Conservation (phyloP, 1,284 basidiomycete species). For the Leccinum ponderosum region DNA sequence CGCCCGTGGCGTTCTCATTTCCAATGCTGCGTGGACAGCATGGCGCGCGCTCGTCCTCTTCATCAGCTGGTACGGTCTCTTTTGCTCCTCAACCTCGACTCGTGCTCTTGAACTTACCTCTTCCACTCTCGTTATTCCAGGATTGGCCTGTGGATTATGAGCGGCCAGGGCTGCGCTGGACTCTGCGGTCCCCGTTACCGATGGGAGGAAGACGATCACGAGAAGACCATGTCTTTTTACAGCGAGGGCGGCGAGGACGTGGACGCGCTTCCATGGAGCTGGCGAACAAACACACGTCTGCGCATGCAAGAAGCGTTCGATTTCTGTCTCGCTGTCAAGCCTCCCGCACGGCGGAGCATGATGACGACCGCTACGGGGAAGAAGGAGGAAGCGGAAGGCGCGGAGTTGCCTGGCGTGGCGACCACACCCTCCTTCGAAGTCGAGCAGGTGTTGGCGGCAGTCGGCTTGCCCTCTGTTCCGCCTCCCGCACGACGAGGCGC, state of each 20-base stretch:
- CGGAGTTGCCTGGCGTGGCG: slow-evolving; percentile 28
- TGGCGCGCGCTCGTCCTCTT: slow-evolving; percentile 68
- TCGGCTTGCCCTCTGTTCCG: slow-evolving; percentile 55
- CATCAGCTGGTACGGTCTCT: slow-evolving; percentile 53
- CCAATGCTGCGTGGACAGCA: slow-evolving; percentile 76
- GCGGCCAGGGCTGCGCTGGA: slow-evolving; percentile 72
- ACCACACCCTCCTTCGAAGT: slow-evolving; percentile 49
- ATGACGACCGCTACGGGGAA: slow-evolving; percentile 22
- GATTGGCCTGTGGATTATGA: slow-evolving; percentile 73
- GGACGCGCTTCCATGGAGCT: slow-evolving; percentile 67
- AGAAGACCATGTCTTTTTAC: slow-evolving; percentile 55
- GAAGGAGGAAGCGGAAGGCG: slow-evolving; percentile 37
- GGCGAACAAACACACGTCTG: slow-evolving; percentile 69
- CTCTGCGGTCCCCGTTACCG: slow-evolving; percentile 78
- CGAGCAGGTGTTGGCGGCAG: slow-evolving; percentile 68
- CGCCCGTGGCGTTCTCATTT: slow-evolving; percentile 69
- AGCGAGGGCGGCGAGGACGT: slow-evolving; percentile 47
- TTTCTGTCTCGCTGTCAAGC: slow-evolving; percentile 65
- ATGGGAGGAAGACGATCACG: slow-evolving; percentile 77
- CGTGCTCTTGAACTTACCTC: slow-evolving; percentile 1
- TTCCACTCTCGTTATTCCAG: slow-evolving; percentile 34
- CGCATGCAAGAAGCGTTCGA: slow-evolving; percentile 79
- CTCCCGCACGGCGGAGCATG: slow-evolving; percentile 33
- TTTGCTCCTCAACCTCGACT: background rate
- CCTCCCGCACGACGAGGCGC: slow-evolving; percentile 53